Evolutionary conservation across 2,329 filamentous ascomycete genomes (phyloP).

Genomic region (Cladophialophora yegresii): DNA sequence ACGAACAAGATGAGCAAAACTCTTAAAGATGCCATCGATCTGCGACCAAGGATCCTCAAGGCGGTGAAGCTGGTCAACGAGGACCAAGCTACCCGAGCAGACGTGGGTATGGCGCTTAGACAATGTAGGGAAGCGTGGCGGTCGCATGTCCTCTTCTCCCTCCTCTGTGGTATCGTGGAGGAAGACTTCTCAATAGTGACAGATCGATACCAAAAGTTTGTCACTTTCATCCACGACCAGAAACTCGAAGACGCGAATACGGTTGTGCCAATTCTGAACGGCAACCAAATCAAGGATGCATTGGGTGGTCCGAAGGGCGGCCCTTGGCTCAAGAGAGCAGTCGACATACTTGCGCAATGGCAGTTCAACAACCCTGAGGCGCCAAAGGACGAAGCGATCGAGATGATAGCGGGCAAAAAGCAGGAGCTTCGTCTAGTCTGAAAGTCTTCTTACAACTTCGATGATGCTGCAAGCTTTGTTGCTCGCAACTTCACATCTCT

Average conservation of each 20-base stretch:
- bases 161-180: constrained; percentile 29
- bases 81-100: constrained; percentile 30
- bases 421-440: constrained; percentile 52
- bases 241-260: constrained; percentile 53
- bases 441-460: constrained; percentile 32
- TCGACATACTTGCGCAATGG: constrained; percentile 82
- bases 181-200: constrained; percentile 19
- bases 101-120: constrained; percentile 35
- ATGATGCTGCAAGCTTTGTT: constrained; percentile 23
- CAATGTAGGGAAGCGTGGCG: constrained; percentile 34
- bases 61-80: constrained; percentile 21
- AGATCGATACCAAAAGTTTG: constrained; percentile 54
- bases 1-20: constrained; percentile 37
- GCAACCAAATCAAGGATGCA: constrained; percentile 68
- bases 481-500: constrained; percentile 58
- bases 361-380: constrained; percentile 69
- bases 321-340: constrained; percentile 78
- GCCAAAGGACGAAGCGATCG: constrained; percentile 30
- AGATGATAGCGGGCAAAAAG: constrained; percentile 58
- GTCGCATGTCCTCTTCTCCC: constrained; percentile 33
- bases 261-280: constrained; percentile 68
- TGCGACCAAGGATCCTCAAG: constrained; percentile 25
- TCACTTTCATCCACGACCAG: constrained; percentile 54
- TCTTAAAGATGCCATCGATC: constrained; percentile 35
- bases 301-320: constrained; percentile 69